phyloP scores from a whole-genome alignment of 2,329 filamentous ascomycete genomes.

The Penicillium italicum region DNA sequence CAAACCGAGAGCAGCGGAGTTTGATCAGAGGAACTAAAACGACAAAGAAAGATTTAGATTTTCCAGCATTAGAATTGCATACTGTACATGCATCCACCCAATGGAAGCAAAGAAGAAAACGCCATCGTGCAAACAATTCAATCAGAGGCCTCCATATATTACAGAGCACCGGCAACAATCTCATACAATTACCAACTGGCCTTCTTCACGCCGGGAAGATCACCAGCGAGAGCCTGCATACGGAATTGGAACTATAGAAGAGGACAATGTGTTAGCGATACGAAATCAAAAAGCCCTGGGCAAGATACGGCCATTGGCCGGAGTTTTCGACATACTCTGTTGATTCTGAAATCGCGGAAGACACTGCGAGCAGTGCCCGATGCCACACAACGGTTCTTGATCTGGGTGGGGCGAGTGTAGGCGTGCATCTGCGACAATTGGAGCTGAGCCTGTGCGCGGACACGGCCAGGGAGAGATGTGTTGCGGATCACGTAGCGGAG shows the following conservation, averaged over 20 bases:
- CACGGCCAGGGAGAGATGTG: conserved; percentile 74
- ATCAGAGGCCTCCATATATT: conserved; percentile 19
- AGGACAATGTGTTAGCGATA: conserved; percentile 19
- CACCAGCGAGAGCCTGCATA: conserved; percentile 78
- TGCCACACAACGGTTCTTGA: conserved; percentile 87
- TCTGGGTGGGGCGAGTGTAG: conserved; percentile 90
- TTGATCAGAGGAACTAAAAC: background rate
- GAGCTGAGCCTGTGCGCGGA: conserved; percentile 86
- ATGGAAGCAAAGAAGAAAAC: conserved; percentile 25
- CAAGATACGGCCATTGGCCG: background rate
- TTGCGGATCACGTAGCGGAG: conserved; percentile 92
- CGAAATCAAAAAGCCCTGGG: background rate
- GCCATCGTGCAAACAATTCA: conserved; percentile 24
- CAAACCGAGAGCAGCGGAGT: background rate
- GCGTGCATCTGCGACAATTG: conserved; percentile 92
- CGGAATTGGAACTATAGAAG: conserved; percentile 78
- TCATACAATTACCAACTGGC: conserved; percentile 74
- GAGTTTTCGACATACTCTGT: conserved; percentile 63
- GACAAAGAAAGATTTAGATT: conserved; percentile 1
- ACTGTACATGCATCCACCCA: conserved; percentile 24
- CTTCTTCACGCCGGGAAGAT: conserved; percentile 88
- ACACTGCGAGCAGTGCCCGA: conserved; percentile 88
- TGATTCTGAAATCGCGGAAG: conserved; percentile 88
- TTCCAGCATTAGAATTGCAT: conserved; percentile 15
- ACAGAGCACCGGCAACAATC: background rate